A percentile compares a stretch with the other conserved stretches of the same genome.
These are phyloP conservation scores for Petunia hybrid DNA, from an alignment of 305 asterid species.

Conservation along the genomic window DNA sequence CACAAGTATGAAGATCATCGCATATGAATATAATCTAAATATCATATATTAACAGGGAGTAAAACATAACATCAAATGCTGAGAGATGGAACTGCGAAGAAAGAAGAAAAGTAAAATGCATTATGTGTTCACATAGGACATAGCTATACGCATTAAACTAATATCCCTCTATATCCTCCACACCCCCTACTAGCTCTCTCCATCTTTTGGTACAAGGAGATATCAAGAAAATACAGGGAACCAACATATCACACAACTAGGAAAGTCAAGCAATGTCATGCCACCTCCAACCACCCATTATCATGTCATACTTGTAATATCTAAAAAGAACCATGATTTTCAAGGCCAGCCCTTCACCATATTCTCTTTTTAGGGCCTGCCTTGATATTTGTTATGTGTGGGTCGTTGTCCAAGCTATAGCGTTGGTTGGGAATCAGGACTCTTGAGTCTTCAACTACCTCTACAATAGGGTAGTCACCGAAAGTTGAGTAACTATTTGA, in stretches of 20 bases:
- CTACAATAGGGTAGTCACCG: neutral
- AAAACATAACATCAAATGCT: constrained; percentile 15
- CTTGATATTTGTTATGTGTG: constrained; percentile 5
- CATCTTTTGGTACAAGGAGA: neutral
- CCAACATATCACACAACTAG: constrained; percentile 20
- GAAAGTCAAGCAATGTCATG: neutral
- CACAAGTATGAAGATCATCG: neutral
- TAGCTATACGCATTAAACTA: neutral
- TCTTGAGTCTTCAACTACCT: constrained; percentile 4
- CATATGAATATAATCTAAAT: neutral
- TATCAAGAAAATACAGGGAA: constrained; percentile 12
- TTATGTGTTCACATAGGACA: neutral
- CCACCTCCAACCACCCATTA: neutral
- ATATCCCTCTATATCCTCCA: constrained; percentile 25
- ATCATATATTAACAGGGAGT: neutral
- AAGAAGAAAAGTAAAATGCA: neutral
- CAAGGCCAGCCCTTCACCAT: neutral
- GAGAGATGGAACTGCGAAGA: constrained; percentile 16
- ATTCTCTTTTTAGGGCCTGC: constrained; percentile 5
- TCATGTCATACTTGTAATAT: neutral
- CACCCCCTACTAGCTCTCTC: constrained; percentile 1
- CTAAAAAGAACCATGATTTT: neutral
- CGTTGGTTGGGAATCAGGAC: neutral
- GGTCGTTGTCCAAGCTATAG: constrained; percentile 1
- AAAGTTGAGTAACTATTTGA: neutral